Conservation (phyloP, 2,329 filamentous ascomycete species). For the Apiospora koreana region DNA sequence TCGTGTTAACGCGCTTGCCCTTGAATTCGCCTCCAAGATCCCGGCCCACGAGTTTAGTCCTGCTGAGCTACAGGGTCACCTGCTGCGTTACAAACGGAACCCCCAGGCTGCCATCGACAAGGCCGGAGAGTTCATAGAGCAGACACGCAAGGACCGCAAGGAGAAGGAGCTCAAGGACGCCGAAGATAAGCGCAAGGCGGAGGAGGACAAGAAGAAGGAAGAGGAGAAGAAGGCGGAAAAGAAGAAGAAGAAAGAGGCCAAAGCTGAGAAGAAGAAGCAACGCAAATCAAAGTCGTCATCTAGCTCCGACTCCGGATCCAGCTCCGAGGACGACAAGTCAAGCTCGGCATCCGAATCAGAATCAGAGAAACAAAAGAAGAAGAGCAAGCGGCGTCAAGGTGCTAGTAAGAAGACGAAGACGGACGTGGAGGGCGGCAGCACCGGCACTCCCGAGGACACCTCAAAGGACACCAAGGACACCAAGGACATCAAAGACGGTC, state of each 20-base stretch:
- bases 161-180: conserved; percentile 35
- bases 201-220: conserved; percentile 27
- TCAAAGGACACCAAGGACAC: neutral
- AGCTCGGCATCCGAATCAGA: neutral
- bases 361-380: neutral
- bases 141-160: conserved; percentile 44
- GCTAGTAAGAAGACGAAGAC: neutral
- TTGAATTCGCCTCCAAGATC: conserved; percentile 50
- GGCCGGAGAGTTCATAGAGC: conserved; percentile 50
- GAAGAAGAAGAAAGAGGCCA: conserved; percentile 38
- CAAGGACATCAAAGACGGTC: no score
- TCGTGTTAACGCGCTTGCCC: conserved; percentile 47
- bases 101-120: conserved; percentile 49
- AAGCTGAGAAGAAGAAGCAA: conserved; percentile 20
- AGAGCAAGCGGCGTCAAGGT: neutral
- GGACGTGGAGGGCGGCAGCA: neutral
- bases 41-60: conserved; percentile 59
- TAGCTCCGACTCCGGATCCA: neutral
- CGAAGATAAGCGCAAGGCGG: conserved; percentile 32
- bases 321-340: neutral
- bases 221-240: conserved; percentile 45
- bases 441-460: neutral
- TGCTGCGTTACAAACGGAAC: conserved; percentile 57
- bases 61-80: conserved; percentile 60
- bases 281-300: neutral